Base-by-base conservation (phyloP, 768 basidiomycete genomes). In the Lactarius indigo region DNA sequence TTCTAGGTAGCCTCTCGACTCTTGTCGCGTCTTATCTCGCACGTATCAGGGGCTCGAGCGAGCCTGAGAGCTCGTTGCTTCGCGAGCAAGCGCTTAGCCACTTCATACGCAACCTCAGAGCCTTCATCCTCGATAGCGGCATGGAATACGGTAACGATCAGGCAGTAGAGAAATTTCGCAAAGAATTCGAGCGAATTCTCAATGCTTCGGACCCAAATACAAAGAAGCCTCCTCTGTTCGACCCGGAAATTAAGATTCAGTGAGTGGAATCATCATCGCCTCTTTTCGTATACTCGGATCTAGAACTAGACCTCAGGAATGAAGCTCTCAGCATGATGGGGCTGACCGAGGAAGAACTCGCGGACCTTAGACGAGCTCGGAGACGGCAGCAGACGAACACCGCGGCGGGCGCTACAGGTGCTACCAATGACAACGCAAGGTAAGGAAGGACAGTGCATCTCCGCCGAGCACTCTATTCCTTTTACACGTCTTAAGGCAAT, bases 11-110 rank as follows among this genome's bases (percentile, higher is more conserved):
- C 23, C 64, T 88, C 18, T 75, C 88, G 1, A 91, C 89, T 0
- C 23, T 90, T 26, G 82, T 86, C 15, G 88, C 89, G 30, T 86
- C 88, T 7, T 90, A 87, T 74, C 80, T 91, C 33, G 89, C 89
- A 3, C 83, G 85, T 15, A 81, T 83, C n/a, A 83, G 88, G 30
- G 88, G 88, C 15, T 86, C 87, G 0, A 82, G 83, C 56, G 89
- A 90, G 69, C 90, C 90, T 1, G 89, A 91, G 68, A 65, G 81
- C 20, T 88, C 87, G 1, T 78, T 81, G 50, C 74, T 78, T 2
- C 82, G 84, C 12, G 79, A 79, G 9, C 85, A 87, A 69, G 86
- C 88, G 67, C 78, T 91, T 1, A 86, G 88, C 37, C 80, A 84
- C 31, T 91, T 85, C 71, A 78, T 90, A 31, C 85, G 89, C 31